Percentiles rank a stretch among this genome's conserved stretches.
These are phyloP conservation scores for Firmiana major DNA, from an alignment of 345 rosid genomes.

Conservation along the genomic window DNA sequence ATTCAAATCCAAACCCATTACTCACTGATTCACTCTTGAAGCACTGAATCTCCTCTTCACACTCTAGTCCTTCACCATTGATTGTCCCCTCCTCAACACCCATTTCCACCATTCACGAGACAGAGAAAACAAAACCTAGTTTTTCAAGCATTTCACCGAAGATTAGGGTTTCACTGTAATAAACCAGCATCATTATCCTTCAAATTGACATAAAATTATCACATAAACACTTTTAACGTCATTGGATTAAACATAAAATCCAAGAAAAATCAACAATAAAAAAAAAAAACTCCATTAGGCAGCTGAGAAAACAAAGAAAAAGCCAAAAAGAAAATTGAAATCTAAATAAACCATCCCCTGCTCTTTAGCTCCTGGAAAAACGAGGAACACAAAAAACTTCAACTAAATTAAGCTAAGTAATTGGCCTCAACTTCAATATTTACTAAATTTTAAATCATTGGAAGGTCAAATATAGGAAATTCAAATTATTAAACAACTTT, in stretches of 20 bases:
- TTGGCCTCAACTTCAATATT: conserved; percentile 4
- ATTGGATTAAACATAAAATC: neutral
- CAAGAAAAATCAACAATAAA: neutral
- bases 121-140: conserved; percentile 18
- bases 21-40: conserved; percentile 32
- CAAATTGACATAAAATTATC: conserved; percentile 11
- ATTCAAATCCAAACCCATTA: conserved; percentile 34
- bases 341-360: neutral
- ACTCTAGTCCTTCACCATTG: conserved; percentile 33
- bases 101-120: conserved; percentile 30
- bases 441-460: neutral
- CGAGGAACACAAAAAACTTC: neutral
- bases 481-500: neutral
- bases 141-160: conserved; percentile 17
- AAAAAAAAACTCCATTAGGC: neutral
- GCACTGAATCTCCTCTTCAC: conserved; percentile 20
- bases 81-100: conserved; percentile 40
- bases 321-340: neutral
- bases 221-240: conserved; percentile 6
- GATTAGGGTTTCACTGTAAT: conserved; percentile 35
- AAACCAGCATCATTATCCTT: conserved; percentile 11
- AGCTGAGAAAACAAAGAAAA: conserved; percentile 5
- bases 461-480: neutral
- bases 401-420: conserved; percentile 16
- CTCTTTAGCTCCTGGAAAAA: conserved; percentile 1